A percentile compares a stretch with the other conserved stretches of the same genome.
These are phyloP conservation scores for Amesomyces nigricolor DNA, from an alignment of 2,329 filamentous ascomycete genomes.

Conservation along the genomic window DNA sequence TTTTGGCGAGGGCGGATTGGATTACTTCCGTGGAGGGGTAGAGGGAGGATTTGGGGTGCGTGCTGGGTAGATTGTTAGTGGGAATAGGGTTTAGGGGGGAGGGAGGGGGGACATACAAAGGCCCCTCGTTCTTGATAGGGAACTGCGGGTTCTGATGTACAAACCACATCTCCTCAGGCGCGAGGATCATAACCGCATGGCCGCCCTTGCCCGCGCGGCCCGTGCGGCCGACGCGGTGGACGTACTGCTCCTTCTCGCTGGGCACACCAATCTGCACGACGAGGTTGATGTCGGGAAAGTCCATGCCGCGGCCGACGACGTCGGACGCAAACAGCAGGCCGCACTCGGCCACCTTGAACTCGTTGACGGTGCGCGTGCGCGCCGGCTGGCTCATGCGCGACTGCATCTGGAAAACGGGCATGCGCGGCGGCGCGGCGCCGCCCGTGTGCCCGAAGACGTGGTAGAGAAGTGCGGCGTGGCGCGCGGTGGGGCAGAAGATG, in stretches of 20 bases:
- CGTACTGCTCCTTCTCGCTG: conserved; percentile 50
- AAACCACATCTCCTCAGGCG: conserved; percentile 27
- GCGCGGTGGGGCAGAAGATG: conserved; percentile 65
- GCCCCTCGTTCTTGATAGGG: conserved; percentile 22
- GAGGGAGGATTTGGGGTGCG: conserved; percentile 19
- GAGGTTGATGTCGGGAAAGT: conserved; percentile 51
- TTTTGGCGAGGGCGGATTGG: conserved; percentile 19
- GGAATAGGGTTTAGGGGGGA: neutral
- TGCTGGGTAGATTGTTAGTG: conserved; percentile 7
- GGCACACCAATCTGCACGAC: conserved; percentile 55
- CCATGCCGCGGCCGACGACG: conserved; percentile 67
- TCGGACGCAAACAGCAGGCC: conserved; percentile 63
- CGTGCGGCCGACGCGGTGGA: conserved; percentile 52
- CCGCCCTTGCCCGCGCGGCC: conserved; percentile 28
- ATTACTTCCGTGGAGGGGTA: conserved; percentile 22
- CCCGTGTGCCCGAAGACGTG: conserved; percentile 36
- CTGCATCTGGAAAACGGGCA: conserved; percentile 43
- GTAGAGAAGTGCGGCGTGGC: conserved; percentile 46
- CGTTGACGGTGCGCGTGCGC: conserved; percentile 55
- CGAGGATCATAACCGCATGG: conserved; percentile 25
- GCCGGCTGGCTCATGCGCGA: conserved; percentile 46
- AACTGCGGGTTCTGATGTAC: conserved; percentile 23
- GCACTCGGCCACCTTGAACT: conserved; percentile 48
- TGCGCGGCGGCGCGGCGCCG: conserved; percentile 33
- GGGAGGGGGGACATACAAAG: conserved; percentile 17